Conservation (phyloP, 257 asterid species). For the Lycium barbarum region DNA sequence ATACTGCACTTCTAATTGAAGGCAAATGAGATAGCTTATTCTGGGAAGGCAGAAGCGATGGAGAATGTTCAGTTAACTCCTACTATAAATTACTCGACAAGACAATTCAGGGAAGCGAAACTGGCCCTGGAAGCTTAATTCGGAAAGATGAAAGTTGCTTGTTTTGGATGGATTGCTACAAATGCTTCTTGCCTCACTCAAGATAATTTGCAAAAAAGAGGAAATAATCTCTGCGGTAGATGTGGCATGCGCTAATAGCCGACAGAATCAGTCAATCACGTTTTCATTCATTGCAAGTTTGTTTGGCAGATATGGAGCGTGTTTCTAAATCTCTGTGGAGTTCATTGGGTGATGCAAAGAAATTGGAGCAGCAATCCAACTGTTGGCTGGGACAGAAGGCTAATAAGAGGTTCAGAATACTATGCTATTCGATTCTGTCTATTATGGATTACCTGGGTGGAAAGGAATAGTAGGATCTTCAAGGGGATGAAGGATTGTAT, state of each 20-base stretch:
- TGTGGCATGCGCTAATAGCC: neutral
- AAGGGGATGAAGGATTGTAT: neutral
- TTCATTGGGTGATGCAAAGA: slow-evolving; percentile 3
- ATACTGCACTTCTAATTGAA: neutral
- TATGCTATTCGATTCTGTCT: neutral
- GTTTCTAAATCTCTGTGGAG: neutral
- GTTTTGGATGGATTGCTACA: slow-evolving; percentile 8
- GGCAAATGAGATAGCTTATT: neutral
- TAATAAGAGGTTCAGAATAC: neutral
- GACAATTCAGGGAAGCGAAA: neutral
- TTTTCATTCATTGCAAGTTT: neutral
- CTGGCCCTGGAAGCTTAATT: slow-evolving; percentile 19
- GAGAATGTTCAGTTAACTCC: neutral
- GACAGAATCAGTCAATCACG: neutral
- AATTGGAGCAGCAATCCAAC: neutral
- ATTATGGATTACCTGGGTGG: neutral
- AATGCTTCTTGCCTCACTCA: neutral
- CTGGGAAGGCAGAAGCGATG: slow-evolving; percentile 4
- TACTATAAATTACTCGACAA: neutral
- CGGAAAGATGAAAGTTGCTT: neutral
- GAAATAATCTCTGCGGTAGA: slow-evolving; percentile 4
- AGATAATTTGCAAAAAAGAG: slow-evolving; percentile 10
- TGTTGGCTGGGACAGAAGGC: neutral
- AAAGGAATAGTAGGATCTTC: neutral
- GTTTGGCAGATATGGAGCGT: neutral